phyloP scores from a whole-genome alignment of 78 protist species.

The Paratrimastix pyriformis region DNA sequence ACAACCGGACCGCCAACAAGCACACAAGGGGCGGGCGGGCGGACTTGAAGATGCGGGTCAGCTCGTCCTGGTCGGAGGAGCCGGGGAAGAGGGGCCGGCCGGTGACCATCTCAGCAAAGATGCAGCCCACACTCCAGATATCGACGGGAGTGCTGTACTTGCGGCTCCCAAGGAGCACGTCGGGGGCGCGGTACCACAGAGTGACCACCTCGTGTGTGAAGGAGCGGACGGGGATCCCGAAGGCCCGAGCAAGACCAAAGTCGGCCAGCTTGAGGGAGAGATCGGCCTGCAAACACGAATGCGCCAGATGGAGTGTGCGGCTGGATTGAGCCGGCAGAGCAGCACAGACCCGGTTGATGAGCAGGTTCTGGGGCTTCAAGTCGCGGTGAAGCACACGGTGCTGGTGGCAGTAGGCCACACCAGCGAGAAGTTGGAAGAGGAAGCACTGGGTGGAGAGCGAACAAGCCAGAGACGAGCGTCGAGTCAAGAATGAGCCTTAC shows the following conservation, averaged over 20 bases:
- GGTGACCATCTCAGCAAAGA: slow-evolving; percentile 89
- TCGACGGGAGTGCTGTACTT: slow-evolving; percentile 89
- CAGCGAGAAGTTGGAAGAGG: slow-evolving; percentile 80
- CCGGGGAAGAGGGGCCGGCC: slow-evolving; percentile 85
- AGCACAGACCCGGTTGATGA: slow-evolving; percentile 60
- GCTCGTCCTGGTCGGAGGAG: slow-evolving; percentile 81
- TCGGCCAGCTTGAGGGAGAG: slow-evolving; percentile 93
- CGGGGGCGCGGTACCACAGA: slow-evolving; percentile 96
- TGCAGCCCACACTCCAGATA: slow-evolving; percentile 93
- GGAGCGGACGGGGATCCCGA: slow-evolving; percentile 81
- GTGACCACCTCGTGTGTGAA: slow-evolving; percentile 81
- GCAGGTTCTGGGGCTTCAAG: slow-evolving; percentile 95
- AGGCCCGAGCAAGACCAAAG: slow-evolving; percentile 94
- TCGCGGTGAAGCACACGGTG: slow-evolving; percentile 95
- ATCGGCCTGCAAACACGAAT: too few species aligned
- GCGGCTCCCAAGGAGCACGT: slow-evolving; percentile 85
- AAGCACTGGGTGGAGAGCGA: slow-evolving; percentile 38
- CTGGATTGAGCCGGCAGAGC: too few species aligned
- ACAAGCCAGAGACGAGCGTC: not conserved
- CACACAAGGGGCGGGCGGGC: not conserved
- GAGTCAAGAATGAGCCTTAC: not conserved
- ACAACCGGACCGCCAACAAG: not conserved
- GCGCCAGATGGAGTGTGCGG: too few species aligned
- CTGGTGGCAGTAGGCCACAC: slow-evolving; percentile 90
- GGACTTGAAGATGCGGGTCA: slow-evolving; percentile 74